These are phyloP conservation scores for Polytrichum commune DNA, from an alignment of 225 moss, liverwort and hornwort genomes.

Conservation along the genomic window DNA sequence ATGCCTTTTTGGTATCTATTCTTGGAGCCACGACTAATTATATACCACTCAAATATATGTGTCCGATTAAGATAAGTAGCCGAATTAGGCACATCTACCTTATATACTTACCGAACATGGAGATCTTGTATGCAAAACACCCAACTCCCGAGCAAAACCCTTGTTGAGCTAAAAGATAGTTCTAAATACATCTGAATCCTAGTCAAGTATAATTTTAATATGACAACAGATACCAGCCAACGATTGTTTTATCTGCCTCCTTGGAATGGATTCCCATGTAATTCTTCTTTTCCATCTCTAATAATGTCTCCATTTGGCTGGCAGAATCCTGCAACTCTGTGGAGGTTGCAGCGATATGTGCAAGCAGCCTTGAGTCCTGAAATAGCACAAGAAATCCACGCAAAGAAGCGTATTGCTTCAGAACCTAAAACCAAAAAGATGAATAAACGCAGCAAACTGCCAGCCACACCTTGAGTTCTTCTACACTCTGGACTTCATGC, in stretches of 20 bases:
- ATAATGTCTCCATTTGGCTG: neutral
- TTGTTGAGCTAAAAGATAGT: neutral
- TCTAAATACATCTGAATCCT: neutral
- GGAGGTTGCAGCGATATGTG: constrained; percentile 95
- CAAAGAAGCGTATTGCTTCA: constrained; percentile 51
- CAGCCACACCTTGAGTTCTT: constrained; percentile 46
- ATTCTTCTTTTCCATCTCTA: neutral
- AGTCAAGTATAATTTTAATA: too few species aligned
- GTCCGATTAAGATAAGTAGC: too few species aligned
- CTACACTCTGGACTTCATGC: too few species aligned
- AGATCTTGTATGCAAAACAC: too few species aligned
- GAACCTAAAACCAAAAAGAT: constrained; percentile 45
- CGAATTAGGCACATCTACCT: too few species aligned
- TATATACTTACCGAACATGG: too few species aligned
- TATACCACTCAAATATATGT: too few species aligned
- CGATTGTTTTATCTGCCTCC: too few species aligned
- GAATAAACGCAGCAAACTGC: constrained; percentile 66
- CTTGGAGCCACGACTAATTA: too few species aligned
- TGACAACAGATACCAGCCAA: too few species aligned
- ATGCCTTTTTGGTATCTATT: too few species aligned
- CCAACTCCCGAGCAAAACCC: too few species aligned
- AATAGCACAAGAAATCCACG: constrained; percentile 29
- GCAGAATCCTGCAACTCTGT: constrained; percentile 90
- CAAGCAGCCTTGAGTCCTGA: constrained; percentile 70
- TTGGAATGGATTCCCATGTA: neutral